Conservation (phyloP, 495 filamentous ascomycete species). For the Neurospora sp. region DNA sequence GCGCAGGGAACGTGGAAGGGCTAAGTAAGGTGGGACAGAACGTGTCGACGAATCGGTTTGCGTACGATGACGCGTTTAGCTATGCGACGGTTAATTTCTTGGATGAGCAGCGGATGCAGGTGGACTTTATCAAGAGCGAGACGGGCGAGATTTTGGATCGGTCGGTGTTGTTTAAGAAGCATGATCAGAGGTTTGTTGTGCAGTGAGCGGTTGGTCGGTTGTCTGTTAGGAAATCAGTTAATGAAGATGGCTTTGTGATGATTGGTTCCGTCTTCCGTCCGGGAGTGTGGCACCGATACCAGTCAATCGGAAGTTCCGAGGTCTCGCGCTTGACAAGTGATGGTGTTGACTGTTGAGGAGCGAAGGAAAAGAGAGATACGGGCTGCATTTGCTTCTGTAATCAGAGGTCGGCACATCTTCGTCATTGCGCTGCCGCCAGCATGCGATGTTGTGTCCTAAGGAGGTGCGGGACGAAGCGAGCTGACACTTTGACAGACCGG, state of each 20-base stretch:
- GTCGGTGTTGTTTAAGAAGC: constrained; percentile 42
- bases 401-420: no score
- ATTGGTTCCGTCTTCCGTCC: background rate
- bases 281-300: background rate
- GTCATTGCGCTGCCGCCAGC: background rate
- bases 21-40: constrained; percentile 29
- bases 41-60: constrained; percentile 39
- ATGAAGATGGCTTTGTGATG: background rate
- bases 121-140: constrained; percentile 35
- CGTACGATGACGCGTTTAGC: constrained; percentile 46
- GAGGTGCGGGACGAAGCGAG: no score
- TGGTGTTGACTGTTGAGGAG: background rate
- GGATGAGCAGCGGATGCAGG: constrained; percentile 19
- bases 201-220: constrained; percentile 16
- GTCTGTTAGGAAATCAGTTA: background rate
- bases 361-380: background rate
- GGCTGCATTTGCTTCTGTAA: background rate
- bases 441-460: no score
- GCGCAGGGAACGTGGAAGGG: constrained; percentile 32
- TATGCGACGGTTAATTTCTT: constrained; percentile 33
- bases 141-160: constrained; percentile 43
- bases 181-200: constrained; percentile 38
- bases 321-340: background rate
- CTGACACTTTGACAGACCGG: no score
- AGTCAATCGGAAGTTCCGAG: background rate